Base-by-base conservation (phyloP, 306 rosid species). In the Acacia acuminata region DNA sequence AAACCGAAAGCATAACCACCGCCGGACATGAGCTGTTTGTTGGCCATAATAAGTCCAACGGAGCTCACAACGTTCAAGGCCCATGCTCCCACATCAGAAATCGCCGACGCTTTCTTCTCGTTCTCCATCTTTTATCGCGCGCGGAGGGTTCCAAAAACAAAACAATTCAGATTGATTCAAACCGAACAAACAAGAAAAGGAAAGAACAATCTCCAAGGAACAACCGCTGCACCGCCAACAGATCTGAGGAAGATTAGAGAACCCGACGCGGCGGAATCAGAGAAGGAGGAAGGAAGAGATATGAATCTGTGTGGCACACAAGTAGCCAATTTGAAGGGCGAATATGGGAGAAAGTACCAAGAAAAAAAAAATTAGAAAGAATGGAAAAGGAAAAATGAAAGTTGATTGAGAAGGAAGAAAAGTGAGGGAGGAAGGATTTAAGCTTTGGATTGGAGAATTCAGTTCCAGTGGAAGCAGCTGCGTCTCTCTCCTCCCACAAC, bases 11-110 rank as follows among this genome's bases (percentile, higher is more conserved):
- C 96, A 45, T 91, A 94, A 20, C 98, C 98, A 78, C 76, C 79
- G 78, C 64, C 43, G 60, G 97, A 92, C 98, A 94, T 94, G 84
- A 92, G 98, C 87, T 91, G 92, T 83, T 94, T 94, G 85, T 94
- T 94, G 73, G 94, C 97, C 93, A 94, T 94, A 71, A 94, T 94
- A 69, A 94, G 91, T 27, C 97, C 97, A 43, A 94, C 98, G 66
- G 97, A 94, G 83, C 97, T 94, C 58, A 94, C 79, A 38, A 94
- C 88, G 83, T 94, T 94, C 96, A 93, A 91, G 55, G 88, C 97
- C 98, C 98, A 94, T 4, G 97, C 97, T 82, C 97, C 97, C 8
- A 94, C 82, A 78, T 93, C 92, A 7, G 96, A 92, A 16, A 94
- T 92, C 5, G 88, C 61, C 22, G 90, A 58, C 6, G 92, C n/a